Conservation (phyloP, 176 grass and related monocot genomes). For the Hyparrhenia diplandra region DNA sequence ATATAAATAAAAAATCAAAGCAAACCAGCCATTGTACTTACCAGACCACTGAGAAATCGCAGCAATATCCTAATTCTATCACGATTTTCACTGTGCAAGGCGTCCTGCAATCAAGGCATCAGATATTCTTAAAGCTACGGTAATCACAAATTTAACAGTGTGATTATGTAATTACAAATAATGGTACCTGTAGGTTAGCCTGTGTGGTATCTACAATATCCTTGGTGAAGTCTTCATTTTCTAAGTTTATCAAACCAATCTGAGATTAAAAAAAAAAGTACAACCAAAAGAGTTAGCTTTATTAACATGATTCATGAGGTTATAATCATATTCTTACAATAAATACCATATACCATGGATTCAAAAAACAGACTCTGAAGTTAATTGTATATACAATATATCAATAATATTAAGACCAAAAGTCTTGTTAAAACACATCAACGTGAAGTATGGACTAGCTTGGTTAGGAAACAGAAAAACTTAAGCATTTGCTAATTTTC, state of each 20-base stretch:
- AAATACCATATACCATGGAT: background rate
- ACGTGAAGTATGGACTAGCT: background rate
- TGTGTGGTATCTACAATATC: no score
- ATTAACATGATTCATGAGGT: background rate
- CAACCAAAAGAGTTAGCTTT: no score
- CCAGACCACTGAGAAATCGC: conserved; percentile 85
- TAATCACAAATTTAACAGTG: background rate
- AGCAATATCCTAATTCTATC: conserved; percentile 84
- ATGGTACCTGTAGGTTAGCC: conserved; percentile 41
- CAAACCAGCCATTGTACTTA: conserved; percentile 35
- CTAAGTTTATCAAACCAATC: no score
- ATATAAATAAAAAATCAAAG: conserved; percentile 19
- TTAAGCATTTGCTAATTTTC: background rate
- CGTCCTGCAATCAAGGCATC: conserved; percentile 58
- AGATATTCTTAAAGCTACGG: conserved; percentile 1
- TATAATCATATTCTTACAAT: background rate
- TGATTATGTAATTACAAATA: conserved; percentile 4
- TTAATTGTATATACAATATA: background rate
- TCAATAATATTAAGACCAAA: background rate
- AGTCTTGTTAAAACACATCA: background rate
- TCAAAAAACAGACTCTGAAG: background rate
- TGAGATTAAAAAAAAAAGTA: no score
- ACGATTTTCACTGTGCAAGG: conserved; percentile 70
- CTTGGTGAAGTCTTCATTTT: no score
- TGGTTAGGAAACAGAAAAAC: conserved; percentile 14